Percentiles rank a stretch among this genome's conserved stretches.
These are phyloP conservation scores for Reticulascus tulasneorum DNA, from an alignment of 2,329 filamentous ascomycete genomes.

Conservation along the genomic window DNA sequence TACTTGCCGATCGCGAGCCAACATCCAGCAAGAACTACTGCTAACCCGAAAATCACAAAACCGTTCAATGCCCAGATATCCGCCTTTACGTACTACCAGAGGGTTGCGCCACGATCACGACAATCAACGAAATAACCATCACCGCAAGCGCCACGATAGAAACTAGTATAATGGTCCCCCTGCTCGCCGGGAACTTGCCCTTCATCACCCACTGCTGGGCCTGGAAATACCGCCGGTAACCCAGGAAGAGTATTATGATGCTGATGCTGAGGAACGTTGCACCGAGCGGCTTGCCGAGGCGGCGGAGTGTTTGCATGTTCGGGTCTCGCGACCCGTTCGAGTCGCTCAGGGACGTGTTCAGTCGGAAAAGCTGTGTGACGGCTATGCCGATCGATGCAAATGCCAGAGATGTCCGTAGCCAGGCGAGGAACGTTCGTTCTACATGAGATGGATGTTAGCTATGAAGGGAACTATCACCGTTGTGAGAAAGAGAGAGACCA, in stretches of 20 bases:
- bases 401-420: slow-evolving; percentile 76
- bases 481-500: background rate
- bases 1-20: too few species aligned
- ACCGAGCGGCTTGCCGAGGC: slow-evolving; percentile 69
- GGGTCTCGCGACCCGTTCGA: slow-evolving; percentile 20
- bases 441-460: background rate
- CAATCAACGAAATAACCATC: slow-evolving; percentile 56
- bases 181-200: slow-evolving; percentile 75
- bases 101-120: slow-evolving; percentile 57
- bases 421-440: slow-evolving; percentile 84
- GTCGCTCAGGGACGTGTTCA: slow-evolving; percentile 61
- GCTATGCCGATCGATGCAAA: slow-evolving; percentile 82
- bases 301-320: slow-evolving; percentile 46
- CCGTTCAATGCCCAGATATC: too few species aligned
- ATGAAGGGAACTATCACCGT: slow-evolving; percentile 3
- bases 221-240: slow-evolving; percentile 75
- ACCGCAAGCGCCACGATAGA: slow-evolving; percentile 60
- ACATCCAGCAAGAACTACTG: too few species aligned
- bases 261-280: slow-evolving; percentile 73
- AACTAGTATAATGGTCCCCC: slow-evolving; percentile 70
- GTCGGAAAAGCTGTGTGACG: slow-evolving; percentile 78
- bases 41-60: too few species aligned
- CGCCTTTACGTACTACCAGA: too few species aligned
- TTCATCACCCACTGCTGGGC: slow-evolving; percentile 74
- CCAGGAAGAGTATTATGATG: slow-evolving; percentile 70